A percentile compares a stretch with the other conserved stretches of the same genome.
Conservation (phyloP, 2,329 filamentous ascomycete genomes). For the Pyrenochaeta sp. region DNA sequence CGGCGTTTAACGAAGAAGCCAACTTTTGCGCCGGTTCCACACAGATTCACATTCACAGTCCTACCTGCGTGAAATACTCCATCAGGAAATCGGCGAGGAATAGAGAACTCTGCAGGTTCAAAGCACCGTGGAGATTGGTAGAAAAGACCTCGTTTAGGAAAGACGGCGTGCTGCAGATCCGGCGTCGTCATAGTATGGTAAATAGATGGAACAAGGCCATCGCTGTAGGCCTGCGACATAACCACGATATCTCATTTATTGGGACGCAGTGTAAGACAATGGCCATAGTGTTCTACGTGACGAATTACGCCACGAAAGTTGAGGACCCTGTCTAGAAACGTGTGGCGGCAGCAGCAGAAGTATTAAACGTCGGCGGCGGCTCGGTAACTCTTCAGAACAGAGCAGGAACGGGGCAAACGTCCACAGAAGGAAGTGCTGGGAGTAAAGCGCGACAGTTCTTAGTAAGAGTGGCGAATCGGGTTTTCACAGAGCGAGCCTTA, state of each 20-base stretch:
- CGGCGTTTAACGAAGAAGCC: not conserved
- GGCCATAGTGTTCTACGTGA: slow-evolving; percentile 2
- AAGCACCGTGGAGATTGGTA: slow-evolving; percentile 1
- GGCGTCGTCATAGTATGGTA: slow-evolving; percentile 1
- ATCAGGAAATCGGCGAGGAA: not conserved
- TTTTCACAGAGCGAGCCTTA: slow-evolving; percentile 1
- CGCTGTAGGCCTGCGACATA: not conserved
- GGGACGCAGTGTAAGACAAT: slow-evolving; percentile 1
- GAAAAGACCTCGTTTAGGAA: not conserved
- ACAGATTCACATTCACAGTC: slow-evolving; percentile 2
- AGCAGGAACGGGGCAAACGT: too few species aligned
- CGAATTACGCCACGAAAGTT: slow-evolving; percentile 2
- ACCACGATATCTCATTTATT: slow-evolving; percentile 5
- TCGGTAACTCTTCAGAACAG: too few species aligned
- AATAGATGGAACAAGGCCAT: slow-evolving; percentile 4
- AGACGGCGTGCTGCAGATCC: slow-evolving; percentile 1
- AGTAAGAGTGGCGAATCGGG: not conserved
- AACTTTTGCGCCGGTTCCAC: slow-evolving; percentile 1
- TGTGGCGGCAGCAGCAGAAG: not conserved
- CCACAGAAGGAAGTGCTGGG: not conserved
- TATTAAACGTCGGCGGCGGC: not conserved
- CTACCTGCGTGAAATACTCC: slow-evolving; percentile 1
- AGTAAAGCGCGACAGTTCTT: not conserved
- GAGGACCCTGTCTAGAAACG: slow-evolving; percentile 2
- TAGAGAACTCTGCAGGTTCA: slow-evolving; percentile 2